phyloP scores from a whole-genome alignment of 441 rosid species.

The Jatropha podagrica region DNA sequence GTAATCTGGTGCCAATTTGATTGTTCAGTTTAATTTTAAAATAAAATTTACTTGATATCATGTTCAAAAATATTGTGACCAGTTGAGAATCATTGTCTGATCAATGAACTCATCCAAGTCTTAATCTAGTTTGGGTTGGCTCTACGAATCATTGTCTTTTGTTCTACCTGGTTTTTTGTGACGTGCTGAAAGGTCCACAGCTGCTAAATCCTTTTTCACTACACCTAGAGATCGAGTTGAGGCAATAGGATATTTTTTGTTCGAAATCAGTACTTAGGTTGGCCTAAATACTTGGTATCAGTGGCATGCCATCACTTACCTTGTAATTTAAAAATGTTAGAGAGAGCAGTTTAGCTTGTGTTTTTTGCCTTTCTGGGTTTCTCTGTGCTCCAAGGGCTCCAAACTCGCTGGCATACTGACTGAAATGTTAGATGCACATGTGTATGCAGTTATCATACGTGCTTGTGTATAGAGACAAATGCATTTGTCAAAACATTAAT shows the following conservation, averaged over 20 bases:
- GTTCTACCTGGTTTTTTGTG: neutral
- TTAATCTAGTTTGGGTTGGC: neutral
- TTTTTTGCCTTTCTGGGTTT: neutral
- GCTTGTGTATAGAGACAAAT: neutral
- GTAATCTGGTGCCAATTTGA: neutral
- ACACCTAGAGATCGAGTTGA: neutral
- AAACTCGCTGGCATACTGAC: neutral
- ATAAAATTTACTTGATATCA: neutral
- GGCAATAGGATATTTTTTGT: neutral
- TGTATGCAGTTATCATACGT: neutral
- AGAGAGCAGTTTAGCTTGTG: neutral
- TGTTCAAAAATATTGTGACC: neutral
- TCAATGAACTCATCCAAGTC: neutral
- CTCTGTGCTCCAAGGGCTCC: neutral
- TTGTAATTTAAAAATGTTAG: neutral
- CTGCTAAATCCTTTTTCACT: neutral
- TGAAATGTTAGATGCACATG: neutral
- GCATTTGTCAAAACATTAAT: neutral
- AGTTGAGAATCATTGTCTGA: constrained; percentile 3
- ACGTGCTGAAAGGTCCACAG: neutral
- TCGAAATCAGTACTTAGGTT: neutral
- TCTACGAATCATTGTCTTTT: neutral
- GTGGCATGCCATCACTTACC: neutral
- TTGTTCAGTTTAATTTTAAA: neutral
- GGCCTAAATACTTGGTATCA: neutral